Conservation (phyloP, 805 yeast genomes). For the Saccharomycopsis guyanensis region DNA sequence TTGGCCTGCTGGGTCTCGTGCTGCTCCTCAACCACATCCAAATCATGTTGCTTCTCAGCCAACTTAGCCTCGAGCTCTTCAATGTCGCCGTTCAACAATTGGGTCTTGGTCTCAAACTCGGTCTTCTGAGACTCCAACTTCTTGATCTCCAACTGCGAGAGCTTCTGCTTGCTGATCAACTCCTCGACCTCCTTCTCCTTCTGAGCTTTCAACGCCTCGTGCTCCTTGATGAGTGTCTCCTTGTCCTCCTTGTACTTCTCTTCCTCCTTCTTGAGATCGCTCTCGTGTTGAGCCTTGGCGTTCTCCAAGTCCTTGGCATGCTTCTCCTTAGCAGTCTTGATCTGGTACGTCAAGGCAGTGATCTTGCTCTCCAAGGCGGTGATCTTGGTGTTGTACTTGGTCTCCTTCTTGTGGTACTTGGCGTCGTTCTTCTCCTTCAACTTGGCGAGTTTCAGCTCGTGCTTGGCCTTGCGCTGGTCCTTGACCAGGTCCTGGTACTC, state of each 20-base stretch:
- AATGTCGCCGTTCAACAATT: constrained; percentile 12
- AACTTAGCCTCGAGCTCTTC: constrained; percentile 12
- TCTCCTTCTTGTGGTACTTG: constrained; percentile 13
- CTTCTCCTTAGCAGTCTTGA: constrained; percentile 3
- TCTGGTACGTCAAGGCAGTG: constrained; percentile 9
- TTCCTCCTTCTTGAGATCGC: constrained; percentile 7
- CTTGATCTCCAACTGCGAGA: constrained; percentile 11
- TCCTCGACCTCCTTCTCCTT: constrained; percentile 16
- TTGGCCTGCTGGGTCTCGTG: constrained; percentile 5
- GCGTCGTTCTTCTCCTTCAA: constrained; percentile 15
- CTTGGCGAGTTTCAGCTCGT: constrained; percentile 13
- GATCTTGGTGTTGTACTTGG: constrained; percentile 17
- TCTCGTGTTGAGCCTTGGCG: constrained; percentile 12
- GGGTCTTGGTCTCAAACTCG: constrained; percentile 13
- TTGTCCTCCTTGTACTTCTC: constrained; percentile 12
- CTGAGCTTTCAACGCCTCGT: constrained; percentile 6
- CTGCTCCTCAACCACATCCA: background rate
- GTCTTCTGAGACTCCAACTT: constrained; percentile 16
- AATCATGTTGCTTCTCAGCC: constrained; percentile 3
- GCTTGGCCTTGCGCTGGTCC: constrained; percentile 12
- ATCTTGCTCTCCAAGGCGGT: constrained; percentile 13
- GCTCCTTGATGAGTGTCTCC: constrained; percentile 14
- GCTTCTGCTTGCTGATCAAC: constrained; percentile 17
- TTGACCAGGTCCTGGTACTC: constrained; percentile 13
- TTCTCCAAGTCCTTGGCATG: constrained; percentile 15